Percentiles rank a stretch among this genome's conserved stretches.
Evolutionary conservation across 495 filamentous ascomycete species (phyloP).

Genomic region (Immersiella caudata): DNA sequence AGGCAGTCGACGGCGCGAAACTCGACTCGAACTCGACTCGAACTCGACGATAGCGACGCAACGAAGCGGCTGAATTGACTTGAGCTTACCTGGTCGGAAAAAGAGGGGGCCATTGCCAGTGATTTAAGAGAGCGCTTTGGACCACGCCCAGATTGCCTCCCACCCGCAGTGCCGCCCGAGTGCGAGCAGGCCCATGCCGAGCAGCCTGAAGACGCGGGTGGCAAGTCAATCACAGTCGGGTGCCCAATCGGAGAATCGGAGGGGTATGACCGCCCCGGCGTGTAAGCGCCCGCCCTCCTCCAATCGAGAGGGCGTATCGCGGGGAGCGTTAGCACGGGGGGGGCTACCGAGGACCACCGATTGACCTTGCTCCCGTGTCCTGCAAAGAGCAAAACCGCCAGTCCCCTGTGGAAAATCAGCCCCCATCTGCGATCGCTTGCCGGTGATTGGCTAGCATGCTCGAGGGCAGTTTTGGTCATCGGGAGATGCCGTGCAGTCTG

Average conservation of each 20-base stretch:
- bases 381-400: not conserved
- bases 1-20: no score
- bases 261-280: constrained; percentile 20
- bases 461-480: not conserved
- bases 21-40: not conserved
- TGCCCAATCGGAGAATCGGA: constrained; percentile 34
- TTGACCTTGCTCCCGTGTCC: not conserved
- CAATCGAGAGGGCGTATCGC: constrained; percentile 29
- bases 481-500: constrained; percentile 2
- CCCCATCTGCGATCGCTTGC: constrained; percentile 7
- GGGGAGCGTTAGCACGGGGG: constrained; percentile 15
- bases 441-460: not conserved
- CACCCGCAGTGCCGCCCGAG: constrained; percentile 28
- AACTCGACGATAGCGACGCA: not conserved
- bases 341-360: not conserved
- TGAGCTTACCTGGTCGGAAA: constrained; percentile 7
- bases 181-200: constrained; percentile 25
- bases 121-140: constrained; percentile 21
- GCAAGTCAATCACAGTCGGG: constrained; percentile 33
- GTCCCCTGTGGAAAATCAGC: not conserved
- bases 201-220: constrained; percentile 35
- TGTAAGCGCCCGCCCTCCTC: constrained; percentile 34
- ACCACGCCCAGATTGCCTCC: constrained; percentile 11
- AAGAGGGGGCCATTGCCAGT: constrained; percentile 19
- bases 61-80: constrained; percentile 12